Conservation (phyloP, 306 rosid species). For the Corylus americana region DNA sequence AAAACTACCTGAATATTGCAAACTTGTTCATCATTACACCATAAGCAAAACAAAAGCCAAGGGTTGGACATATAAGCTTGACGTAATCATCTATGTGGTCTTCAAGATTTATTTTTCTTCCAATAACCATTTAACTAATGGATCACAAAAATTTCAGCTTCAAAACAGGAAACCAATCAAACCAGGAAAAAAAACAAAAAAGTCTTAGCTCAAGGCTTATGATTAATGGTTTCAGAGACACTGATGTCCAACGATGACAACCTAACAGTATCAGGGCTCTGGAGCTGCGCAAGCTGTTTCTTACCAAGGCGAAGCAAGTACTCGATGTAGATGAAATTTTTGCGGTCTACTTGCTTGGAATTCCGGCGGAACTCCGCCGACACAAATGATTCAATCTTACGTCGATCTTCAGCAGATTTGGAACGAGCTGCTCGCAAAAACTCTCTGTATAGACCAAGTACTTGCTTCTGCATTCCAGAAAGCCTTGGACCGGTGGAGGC, state of each 20-base stretch:
- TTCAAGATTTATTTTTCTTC: not conserved
- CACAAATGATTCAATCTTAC: slow-evolving; percentile 58
- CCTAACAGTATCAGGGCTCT: slow-evolving; percentile 56
- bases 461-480: slow-evolving; percentile 91
- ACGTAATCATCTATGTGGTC: no score
- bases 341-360: slow-evolving; percentile 64
- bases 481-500: slow-evolving; percentile 49
- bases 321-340: slow-evolving; percentile 75
- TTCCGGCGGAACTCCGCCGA: slow-evolving; percentile 63
- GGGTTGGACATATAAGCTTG: no score
- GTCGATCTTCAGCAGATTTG: slow-evolving; percentile 58
- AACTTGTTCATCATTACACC: no score
- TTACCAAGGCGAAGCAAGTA: slow-evolving; percentile 72
- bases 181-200: not conserved
- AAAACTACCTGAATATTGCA: no score
- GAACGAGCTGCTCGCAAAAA: slow-evolving; percentile 77
- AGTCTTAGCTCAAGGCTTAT: slow-evolving; percentile 23
- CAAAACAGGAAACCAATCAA: slow-evolving; percentile 1
- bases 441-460: slow-evolving; percentile 70
- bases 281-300: slow-evolving; percentile 88
- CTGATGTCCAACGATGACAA: slow-evolving; percentile 48
- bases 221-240: slow-evolving; percentile 26
- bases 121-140: not conserved
- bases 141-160: not conserved
- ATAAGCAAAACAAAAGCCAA: no score